A percentile compares a stretch with the other conserved stretches of the same genome.
Evolutionary conservation across 495 filamentous ascomycete species (phyloP).

Genomic region (Penicillium angulare): DNA sequence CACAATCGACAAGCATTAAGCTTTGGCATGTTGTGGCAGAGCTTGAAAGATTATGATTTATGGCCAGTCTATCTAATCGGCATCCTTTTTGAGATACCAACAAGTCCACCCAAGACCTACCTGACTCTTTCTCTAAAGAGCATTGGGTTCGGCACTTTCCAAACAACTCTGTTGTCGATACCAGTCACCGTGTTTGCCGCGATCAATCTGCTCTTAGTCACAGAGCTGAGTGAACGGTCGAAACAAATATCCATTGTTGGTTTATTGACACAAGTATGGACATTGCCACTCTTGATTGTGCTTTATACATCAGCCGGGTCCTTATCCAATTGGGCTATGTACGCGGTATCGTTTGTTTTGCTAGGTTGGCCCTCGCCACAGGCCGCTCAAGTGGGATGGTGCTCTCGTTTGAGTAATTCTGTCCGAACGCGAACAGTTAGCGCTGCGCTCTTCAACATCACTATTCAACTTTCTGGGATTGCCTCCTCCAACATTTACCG

Average conservation of each 20-base stretch:
- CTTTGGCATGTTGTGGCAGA: slow-evolving; percentile 39
- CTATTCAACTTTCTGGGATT: slow-evolving; percentile 48
- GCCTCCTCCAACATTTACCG: slow-evolving; percentile 57
- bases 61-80: slow-evolving; percentile 53
- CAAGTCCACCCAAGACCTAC: slow-evolving; percentile 47
- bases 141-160: slow-evolving; percentile 63
- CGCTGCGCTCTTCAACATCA: slow-evolving; percentile 57
- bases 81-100: slow-evolving; percentile 51
- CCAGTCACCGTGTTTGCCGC: slow-evolving; percentile 45
- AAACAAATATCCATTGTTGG: slow-evolving; percentile 26
- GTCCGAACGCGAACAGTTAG: slow-evolving; percentile 57
- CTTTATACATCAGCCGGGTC: not conserved
- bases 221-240: slow-evolving; percentile 44
- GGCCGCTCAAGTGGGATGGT: slow-evolving; percentile 38
- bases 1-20: slow-evolving; percentile 55
- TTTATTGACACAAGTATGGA: slow-evolving; percentile 57
- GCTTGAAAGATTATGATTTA: slow-evolving; percentile 42
- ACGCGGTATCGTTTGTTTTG: slow-evolving; percentile 4
- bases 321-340: slow-evolving; percentile 4
- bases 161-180: slow-evolving; percentile 64
- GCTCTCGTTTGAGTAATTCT: slow-evolving; percentile 53
- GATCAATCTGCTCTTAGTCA: slow-evolving; percentile 42
- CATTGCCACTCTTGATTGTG: slow-evolving; percentile 52
- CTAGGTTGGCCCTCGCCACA: slow-evolving; percentile 16
- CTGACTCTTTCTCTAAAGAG: slow-evolving; percentile 59